Conservation (phyloP, 495 filamentous ascomycete genomes). For the Aspergillus mulundensis region DNA sequence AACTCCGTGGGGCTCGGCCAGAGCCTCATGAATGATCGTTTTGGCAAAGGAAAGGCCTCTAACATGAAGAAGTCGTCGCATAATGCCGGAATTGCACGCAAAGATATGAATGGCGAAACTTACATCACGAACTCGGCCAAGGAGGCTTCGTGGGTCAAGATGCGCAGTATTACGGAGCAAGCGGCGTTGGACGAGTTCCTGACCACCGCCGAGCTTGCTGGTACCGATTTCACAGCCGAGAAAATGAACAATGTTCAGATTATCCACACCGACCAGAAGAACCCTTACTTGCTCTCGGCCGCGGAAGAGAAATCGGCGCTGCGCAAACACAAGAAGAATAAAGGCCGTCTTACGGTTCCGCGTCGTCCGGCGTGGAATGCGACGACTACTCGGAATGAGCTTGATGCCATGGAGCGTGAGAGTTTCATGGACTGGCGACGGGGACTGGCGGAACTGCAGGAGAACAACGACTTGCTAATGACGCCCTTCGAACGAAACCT, state of each 20-base stretch:
- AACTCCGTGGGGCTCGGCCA: constrained; percentile 89
- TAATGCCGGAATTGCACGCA: constrained; percentile 50
- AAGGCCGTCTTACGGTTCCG: constrained; percentile 76
- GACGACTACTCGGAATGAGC: constrained; percentile 71
- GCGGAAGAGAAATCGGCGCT: constrained; percentile 76
- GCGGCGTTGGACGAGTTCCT: constrained; percentile 86
- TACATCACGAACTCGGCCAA: constrained; percentile 46
- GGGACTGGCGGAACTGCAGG: constrained; percentile 86
- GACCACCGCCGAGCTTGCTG: constrained; percentile 86
- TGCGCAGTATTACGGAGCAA: constrained; percentile 98
- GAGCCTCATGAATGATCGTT: constrained; percentile 89
- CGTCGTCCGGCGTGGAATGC: constrained; percentile 85
- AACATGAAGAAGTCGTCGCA: constrained; percentile 65
- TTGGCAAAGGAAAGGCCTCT: constrained; percentile 79
- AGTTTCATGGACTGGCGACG: constrained; percentile 85
- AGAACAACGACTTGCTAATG: constrained; percentile 90
- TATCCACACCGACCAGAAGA: constrained; percentile 90
- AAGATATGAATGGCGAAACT: constrained; percentile 41
- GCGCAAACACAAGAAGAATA: constrained; percentile 78
- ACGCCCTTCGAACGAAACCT: constrained; percentile 97
- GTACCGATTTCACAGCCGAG: constrained; percentile 97
- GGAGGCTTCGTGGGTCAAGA: constrained; percentile 63
- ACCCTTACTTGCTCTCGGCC: constrained; percentile 86
- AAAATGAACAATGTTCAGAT: constrained; percentile 99
- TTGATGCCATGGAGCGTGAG: constrained; percentile 75